Base-by-base conservation (phyloP, 306 rosid genomes). In the Acacia crassicarpa region DNA sequence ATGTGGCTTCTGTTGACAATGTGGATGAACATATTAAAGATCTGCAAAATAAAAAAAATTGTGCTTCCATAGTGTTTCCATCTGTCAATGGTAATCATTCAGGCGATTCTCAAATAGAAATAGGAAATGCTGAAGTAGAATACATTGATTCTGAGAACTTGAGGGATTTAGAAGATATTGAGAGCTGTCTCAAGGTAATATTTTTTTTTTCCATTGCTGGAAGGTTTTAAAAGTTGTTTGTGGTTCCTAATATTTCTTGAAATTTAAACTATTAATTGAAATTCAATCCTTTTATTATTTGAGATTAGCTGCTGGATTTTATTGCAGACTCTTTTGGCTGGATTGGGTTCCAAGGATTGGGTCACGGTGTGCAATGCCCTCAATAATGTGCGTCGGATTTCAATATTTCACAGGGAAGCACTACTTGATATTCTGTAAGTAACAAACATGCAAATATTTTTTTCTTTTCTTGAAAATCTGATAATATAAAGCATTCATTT, bases 261-360 rank as follows among this genome's bases (percentile, higher is more conserved):
- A 33, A 49, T 6, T 69, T 69, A 10, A n/a, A 22, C 20, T 27
- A 68, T 43, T 65, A 61, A n/a, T 51, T 22, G 68, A 38, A 45
- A 19, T 38, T 56, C 73, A 44, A 73, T 43, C 25, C 65, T 62
- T 74, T 63, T 38, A 12, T 81, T 68, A 65, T 65, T 70, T 77
- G 27, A 73, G 56, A 62, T 35, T 80, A 43, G 62, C 79, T 74
- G 9, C 78, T 79, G 75, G 79, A 74, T 78, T 79, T 84, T 84
- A 48, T 87, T 84, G 46, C 96, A 96, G 99, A 89, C 80, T 66
- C 94, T 96, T 81, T 70, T 92, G 72, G 81, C 89, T 88, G 94
- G 89, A 86, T 85, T 96, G 58, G 90, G 89, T 74, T 96, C 98
- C 8, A 96, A 96, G 86, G 94, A 93, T 45, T 96, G 99, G 99